These are phyloP conservation scores for Tylopilus rubrobrunneus DNA, from an alignment of 768 basidiomycete species.

Conservation along the genomic window DNA sequence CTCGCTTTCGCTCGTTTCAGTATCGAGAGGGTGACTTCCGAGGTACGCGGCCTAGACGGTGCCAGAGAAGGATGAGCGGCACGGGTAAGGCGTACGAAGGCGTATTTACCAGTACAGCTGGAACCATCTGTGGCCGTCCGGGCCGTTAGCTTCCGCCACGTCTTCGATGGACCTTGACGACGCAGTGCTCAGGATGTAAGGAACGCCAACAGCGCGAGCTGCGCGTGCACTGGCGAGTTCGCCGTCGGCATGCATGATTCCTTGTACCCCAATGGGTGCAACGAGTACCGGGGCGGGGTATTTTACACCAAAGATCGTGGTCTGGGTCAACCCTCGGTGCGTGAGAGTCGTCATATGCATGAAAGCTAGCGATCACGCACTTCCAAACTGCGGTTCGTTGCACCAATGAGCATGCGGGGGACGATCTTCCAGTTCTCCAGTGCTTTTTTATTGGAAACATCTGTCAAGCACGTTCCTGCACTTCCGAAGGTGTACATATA, in stretches of 20 bases:
- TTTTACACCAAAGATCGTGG: slow-evolving; percentile 66
- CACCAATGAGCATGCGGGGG: slow-evolving; percentile 73
- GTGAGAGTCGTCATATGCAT: not conserved
- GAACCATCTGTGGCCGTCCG: slow-evolving; percentile 65
- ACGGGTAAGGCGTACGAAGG: not conserved
- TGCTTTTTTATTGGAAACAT: slow-evolving; percentile 59
- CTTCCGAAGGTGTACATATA: slow-evolving; percentile 77
- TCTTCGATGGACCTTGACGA: slow-evolving; percentile 69
- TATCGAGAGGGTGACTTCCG: slow-evolving; percentile 61
- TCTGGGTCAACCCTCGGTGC: slow-evolving; percentile 36
- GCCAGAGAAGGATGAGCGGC: not conserved
- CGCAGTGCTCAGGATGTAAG: slow-evolving; percentile 75
- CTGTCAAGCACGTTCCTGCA: slow-evolving; percentile 69
- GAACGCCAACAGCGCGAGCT: slow-evolving; percentile 56
- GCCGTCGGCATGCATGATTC: slow-evolving; percentile 64
- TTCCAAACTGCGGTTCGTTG: slow-evolving; percentile 54
- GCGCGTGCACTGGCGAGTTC: slow-evolving; percentile 71
- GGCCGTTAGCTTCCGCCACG: slow-evolving; percentile 68
- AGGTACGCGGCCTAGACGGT: slow-evolving; percentile 50
- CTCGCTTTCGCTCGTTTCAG: slow-evolving; percentile 61
- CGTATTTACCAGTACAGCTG: slow-evolving; percentile 70
- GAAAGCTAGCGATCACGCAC: slow-evolving; percentile 33
- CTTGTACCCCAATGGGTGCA: slow-evolving; percentile 78
- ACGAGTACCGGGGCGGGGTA: slow-evolving; percentile 60
- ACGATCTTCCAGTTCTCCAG: slow-evolving; percentile 70